Evolutionary conservation across 1,139 yeast genomes (phyloP), one percentile per base, ranked within the genome.

Genomic region (Candida mesenterica): DNA sequence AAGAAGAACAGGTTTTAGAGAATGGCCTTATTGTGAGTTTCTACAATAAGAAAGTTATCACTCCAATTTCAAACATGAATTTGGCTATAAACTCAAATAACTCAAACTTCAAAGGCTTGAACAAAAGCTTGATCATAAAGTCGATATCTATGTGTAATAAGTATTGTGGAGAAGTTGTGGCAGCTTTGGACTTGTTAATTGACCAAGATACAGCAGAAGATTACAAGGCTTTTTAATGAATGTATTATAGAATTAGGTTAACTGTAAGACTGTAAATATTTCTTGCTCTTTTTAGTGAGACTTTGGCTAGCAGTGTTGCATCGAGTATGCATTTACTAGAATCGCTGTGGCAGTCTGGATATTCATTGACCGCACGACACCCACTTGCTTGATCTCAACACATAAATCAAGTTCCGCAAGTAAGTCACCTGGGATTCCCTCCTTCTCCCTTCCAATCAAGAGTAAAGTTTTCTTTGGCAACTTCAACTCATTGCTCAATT

Each of bases 271-370:
- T 19, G 7, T 19, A 19, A 10, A 7, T 7, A 7, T 19, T 19
- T 7, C 7, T 7, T 19, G 9, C 9, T 7, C 23, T 19, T 7
- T 10, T 7, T 7, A 19, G 9, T 19, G 9, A 19, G 23, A 19
- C 23, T n/a, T n/a, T n/a, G n/a, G n/a, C n/a, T 24, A 70, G 48
- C 74, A 72, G 53, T 86, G 89, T 54, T 88, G 95, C 9, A 79
- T 66, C 1, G 96, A 80, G 53, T 90, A 90, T 0, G 96, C 94
- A 57, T 90, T 95, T 4, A 87, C 96, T 28, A 89, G 78, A 19
- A 90, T 89, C 0, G 97, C 97, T 1, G 97, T 82, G 1, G 97
- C 97, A 0, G 97, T 90, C 62, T 90, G 97, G 43, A 90, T 89
- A 54, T 90, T 90, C 97, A 90, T 89, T 2, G 96, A 87, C 48